phyloP scores from a whole-genome alignment of 1,139 yeast genomes.

The Saccharomyces uvarum region DNA sequence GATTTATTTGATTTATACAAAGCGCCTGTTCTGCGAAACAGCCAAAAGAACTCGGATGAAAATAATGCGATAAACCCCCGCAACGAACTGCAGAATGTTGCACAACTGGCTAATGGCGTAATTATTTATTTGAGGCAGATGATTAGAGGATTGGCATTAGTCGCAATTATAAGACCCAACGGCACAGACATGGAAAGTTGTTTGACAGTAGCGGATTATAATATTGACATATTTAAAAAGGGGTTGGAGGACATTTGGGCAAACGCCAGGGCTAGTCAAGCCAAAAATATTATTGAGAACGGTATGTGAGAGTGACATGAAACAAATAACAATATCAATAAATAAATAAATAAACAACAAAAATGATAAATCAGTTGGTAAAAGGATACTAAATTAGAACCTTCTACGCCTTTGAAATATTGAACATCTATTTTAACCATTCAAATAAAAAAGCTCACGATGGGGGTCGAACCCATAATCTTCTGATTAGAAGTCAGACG shows the following conservation, averaged over 20 bases:
- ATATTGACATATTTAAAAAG: constrained; percentile 71
- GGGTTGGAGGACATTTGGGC: constrained; percentile 77
- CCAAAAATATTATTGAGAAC: constrained; percentile 3
- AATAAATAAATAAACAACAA: neutral
- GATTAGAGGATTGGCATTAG: constrained; percentile 88
- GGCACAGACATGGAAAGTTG: constrained; percentile 44
- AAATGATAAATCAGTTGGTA: too few species aligned
- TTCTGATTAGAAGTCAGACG: constrained; percentile 55
- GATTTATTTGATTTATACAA: constrained; percentile 74
- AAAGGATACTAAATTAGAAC: too few species aligned
- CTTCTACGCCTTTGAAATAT: too few species aligned
- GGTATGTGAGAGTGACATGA: constrained; percentile 3
- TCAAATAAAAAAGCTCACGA: constrained; percentile 38
- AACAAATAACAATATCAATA: neutral
- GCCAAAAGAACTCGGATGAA: constrained; percentile 12
- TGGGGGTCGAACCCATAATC: constrained; percentile 57
- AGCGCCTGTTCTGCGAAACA: constrained; percentile 18
- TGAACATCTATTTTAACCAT: too few species aligned
- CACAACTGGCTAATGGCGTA: constrained; percentile 74
- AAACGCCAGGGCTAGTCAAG: constrained; percentile 19
- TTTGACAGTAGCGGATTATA: constrained; percentile 78
- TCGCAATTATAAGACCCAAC: constrained; percentile 72
- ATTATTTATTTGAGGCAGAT: constrained; percentile 78
- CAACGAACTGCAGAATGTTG: constrained; percentile 52
- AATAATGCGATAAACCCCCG: constrained; percentile 10